Conservation (phyloP, 805 yeast species). For the Saccharomycopsis fodiens region DNA sequence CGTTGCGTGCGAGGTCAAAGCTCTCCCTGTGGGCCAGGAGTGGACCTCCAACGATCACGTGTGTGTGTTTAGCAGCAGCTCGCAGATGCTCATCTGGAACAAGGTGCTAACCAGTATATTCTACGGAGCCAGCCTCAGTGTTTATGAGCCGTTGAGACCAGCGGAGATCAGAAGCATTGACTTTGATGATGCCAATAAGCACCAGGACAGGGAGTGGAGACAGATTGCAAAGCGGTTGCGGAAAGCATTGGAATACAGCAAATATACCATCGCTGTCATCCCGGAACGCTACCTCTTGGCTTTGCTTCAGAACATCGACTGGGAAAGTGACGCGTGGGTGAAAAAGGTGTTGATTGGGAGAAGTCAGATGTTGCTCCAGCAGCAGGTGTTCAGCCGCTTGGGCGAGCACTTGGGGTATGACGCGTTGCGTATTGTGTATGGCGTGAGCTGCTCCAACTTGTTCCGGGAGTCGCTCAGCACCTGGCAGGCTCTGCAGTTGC, state of each 20-base stretch:
- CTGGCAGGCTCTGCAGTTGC: conserved; percentile 8
- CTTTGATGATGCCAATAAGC: conserved; percentile 1
- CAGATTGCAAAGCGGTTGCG: not conserved
- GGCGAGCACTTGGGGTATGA: conserved; percentile 5
- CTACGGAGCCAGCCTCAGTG: conserved; percentile 2
- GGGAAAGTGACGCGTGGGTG: conserved; percentile 4
- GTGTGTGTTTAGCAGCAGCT: conserved; percentile 9
- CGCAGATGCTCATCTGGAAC: conserved; percentile 7
- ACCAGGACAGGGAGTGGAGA: conserved; percentile 1
- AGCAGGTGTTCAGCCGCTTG: conserved; percentile 7
- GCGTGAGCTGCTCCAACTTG: conserved; percentile 1
- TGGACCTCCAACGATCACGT: conserved; percentile 16
- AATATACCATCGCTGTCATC: conserved; percentile 9
- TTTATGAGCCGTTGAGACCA: conserved; percentile 14
- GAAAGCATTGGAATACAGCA: not conserved
- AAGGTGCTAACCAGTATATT: conserved; percentile 16
- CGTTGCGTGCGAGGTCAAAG: conserved; percentile 18
- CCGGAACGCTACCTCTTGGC: conserved; percentile 12
- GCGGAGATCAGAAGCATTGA: conserved; percentile 12
- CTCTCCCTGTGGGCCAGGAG: conserved; percentile 8
- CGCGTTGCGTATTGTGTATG: conserved; percentile 5
- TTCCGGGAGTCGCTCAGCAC: not conserved
- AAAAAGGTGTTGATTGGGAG: conserved; percentile 8
- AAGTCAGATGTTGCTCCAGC: conserved; percentile 15
- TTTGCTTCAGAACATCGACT: not conserved